Evolutionary conservation across 2,329 filamentous ascomycete species (phyloP), one percentile per base, ranked within the genome.

Genomic region (Colletotrichum tanaceti): DNA sequence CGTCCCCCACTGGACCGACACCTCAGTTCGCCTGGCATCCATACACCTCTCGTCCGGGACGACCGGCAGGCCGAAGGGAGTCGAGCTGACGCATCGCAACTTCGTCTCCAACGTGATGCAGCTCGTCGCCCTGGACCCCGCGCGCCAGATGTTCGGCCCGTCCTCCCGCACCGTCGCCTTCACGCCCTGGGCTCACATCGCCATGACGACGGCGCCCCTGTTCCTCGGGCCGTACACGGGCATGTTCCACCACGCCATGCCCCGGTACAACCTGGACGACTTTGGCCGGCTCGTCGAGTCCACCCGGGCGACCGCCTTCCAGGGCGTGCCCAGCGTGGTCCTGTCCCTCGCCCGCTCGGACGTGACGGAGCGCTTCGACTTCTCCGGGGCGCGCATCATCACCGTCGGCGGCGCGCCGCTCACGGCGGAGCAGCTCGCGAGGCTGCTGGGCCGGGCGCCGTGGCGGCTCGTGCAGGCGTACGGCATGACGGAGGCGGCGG

Each of bases 11-110:
- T 79, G 75, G 72, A 6, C 64, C 0, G 75, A 82, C 63, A 81
- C 79, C 0, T 61, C 73, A 0, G 69, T 70, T 16, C 76, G 79
- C 18, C 68, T 80, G 6, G 80, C 80, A 4, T 79, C 79, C 1
- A 81, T 82, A 22, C 79, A 81, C 55, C 70, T 75, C 11, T 75
- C 74, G 1, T 65, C 81, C 77, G 95, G 95, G 9, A 98, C 95
- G 0, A 98, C 95, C 0, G 95, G 95, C 2, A 82, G 94, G 58
- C 94, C 95, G 0, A 98, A 98, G 79, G 95, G 94, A 18, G 95
- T 98, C 16, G 92, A 93, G 87, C 84, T 98, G 39, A 91, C 89
- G 9, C 95, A 98, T 79, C 79, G 82, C 72, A 98, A 98, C 77
- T 90, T 97, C 68, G 87, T 97, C 13, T 82, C 93, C 68, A 97